These are phyloP conservation scores for Microstroma glucosiphilum DNA, from an alignment of 1,284 basidiomycete species.

Conservation along the genomic window DNA sequence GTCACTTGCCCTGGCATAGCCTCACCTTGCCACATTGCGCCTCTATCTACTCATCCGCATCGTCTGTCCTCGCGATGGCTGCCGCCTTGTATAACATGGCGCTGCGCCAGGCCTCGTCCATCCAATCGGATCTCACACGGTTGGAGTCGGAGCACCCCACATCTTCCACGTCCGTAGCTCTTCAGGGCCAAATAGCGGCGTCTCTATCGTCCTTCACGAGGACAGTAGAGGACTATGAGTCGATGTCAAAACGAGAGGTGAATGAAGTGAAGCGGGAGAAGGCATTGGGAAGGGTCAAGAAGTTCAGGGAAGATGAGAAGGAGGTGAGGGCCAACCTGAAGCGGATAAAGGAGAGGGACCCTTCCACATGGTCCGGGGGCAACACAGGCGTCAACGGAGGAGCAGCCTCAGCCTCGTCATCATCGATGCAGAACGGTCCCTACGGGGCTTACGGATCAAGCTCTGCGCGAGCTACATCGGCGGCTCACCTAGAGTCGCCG, in stretches of 20 bases:
- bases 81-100: constrained; percentile 43
- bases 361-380: constrained; percentile 1
- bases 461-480: not conserved
- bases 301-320: constrained; percentile 43
- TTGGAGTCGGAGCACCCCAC: constrained; percentile 26
- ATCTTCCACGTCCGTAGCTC: constrained; percentile 19
- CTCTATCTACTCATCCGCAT: no score
- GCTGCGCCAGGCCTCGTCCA: constrained; percentile 42
- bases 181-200: constrained; percentile 35
- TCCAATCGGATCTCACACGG: constrained; percentile 41
- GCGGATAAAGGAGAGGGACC: constrained; percentile 27
- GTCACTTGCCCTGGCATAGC: no score
- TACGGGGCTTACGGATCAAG: not conserved
- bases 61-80: not conserved
- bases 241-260: constrained; percentile 45
- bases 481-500: constrained; percentile 28
- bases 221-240: constrained; percentile 49
- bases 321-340: constrained; percentile 29
- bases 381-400: not conserved
- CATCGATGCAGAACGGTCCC: not conserved
- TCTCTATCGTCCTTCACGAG: constrained; percentile 38
- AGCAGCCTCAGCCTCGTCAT: constrained; percentile 5
- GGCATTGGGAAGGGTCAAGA: constrained; percentile 35
- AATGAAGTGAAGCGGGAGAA: constrained; percentile 47
- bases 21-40: no score